A percentile compares a stretch with the other conserved stretches of the same genome.
Conservation (phyloP, 176 grass and related monocot genomes). For the Avena insularis region DNA sequence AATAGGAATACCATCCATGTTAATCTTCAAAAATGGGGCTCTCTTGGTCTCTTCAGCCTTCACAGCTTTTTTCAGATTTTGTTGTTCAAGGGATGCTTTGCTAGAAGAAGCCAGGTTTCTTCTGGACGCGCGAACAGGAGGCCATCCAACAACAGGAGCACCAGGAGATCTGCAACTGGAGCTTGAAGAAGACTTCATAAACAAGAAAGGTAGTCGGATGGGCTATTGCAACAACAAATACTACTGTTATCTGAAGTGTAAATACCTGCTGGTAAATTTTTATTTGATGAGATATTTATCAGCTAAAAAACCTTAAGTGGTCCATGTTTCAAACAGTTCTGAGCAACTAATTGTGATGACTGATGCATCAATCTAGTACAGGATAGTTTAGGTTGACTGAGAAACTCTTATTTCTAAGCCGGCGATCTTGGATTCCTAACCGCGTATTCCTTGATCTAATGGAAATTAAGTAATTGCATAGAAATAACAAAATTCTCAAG, state of each 20-base stretch:
- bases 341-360: neutral
- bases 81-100: constrained; percentile 44
- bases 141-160: constrained; percentile 80
- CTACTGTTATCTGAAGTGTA: neutral
- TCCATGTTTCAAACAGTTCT: neutral
- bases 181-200: neutral
- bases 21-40: constrained; percentile 70
- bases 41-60: constrained; percentile 49
- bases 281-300: neutral
- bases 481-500: neutral
- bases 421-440: neutral
- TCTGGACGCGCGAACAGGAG: constrained; percentile 79
- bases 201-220: neutral
- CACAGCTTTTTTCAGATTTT: constrained; percentile 26
- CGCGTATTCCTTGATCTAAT: neutral
- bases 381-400: neutral
- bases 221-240: neutral
- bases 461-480: neutral
- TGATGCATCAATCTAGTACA: neutral
- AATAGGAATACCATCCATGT: constrained; percentile 79
- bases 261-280: neutral
- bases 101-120: constrained; percentile 69
- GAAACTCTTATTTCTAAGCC: neutral
- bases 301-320: neutral
- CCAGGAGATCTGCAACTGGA: constrained; percentile 49